phyloP scores from a whole-genome alignment of 208 protist genomes.

The Trypanosoma melophagium region DNA sequence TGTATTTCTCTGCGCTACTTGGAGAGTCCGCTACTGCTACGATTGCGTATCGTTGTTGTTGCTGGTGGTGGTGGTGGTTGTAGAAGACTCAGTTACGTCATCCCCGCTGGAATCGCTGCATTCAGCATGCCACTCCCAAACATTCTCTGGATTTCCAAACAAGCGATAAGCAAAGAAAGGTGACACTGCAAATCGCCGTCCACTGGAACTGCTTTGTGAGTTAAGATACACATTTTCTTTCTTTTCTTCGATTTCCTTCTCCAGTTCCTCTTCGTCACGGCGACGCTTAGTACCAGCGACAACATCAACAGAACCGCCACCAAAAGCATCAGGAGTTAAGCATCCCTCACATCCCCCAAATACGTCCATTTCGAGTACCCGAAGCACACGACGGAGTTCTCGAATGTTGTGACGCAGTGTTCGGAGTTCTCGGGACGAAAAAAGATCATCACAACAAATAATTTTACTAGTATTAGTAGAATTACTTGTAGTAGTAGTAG shows the following conservation, averaged over 20 bases:
- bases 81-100: slow-evolving; percentile 7
- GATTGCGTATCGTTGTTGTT: background rate
- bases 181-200: slow-evolving; percentile 4
- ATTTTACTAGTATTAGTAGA: too few species aligned
- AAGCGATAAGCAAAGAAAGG: slow-evolving; percentile 13
- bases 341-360: background rate
- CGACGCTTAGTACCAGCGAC: slow-evolving; percentile 12
- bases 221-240: background rate
- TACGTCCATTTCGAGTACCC: slow-evolving; percentile 13
- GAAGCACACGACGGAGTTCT: slow-evolving; percentile 14
- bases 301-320: background rate
- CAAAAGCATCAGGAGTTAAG: background rate
- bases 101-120: slow-evolving; percentile 16
- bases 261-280: background rate
- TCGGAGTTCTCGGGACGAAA: slow-evolving; percentile 3
- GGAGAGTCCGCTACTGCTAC: background rate
- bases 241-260: background rate
- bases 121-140: slow-evolving; percentile 12
- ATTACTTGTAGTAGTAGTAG: background rate
- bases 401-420: slow-evolving; percentile 23
- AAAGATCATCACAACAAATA: background rate
- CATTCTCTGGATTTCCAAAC: background rate
- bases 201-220: background rate
- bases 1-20: background rate
- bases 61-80: background rate